These are phyloP conservation scores for Tylopilus sp. DNA, from an alignment of 768 basidiomycete genomes.

Conservation along the genomic window DNA sequence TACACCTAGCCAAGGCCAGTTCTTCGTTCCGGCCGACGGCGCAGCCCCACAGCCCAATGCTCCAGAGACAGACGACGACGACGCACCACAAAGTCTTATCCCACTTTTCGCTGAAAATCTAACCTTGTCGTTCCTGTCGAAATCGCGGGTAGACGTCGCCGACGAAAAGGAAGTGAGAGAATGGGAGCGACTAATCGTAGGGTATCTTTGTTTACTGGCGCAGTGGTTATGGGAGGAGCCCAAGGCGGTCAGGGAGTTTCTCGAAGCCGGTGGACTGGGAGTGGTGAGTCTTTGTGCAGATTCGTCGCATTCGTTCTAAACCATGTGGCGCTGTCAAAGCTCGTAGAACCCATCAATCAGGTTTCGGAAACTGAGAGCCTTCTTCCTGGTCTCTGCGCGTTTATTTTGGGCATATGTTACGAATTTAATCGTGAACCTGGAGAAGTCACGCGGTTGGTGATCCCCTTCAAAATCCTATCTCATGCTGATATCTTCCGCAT, in stretches of 20 bases:
- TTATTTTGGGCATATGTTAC: conserved; percentile 93
- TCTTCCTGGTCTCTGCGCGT: conserved; percentile 86
- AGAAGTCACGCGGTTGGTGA: conserved; percentile 81
- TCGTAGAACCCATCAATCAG: conserved; percentile 94
- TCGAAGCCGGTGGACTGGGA: conserved; percentile 86
- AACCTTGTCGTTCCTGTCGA: conserved; percentile 79
- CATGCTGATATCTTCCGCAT: background rate
- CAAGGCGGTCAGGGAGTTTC: conserved; percentile 79
- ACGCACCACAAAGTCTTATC: conserved; percentile 67
- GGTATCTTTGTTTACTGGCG: conserved; percentile 76
- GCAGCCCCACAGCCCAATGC: conserved; percentile 34
- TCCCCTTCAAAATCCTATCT: background rate
- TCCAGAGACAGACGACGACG: conserved; percentile 51
- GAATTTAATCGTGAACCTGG: conserved; percentile 96
- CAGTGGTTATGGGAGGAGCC: conserved; percentile 99
- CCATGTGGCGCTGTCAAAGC: conserved; percentile 38
- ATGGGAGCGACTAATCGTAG: conserved; percentile 87
- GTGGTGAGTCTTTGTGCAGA: conserved; percentile 56
- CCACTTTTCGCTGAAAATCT: conserved; percentile 89
- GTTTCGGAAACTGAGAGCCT: conserved; percentile 79
- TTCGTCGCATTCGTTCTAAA: background rate
- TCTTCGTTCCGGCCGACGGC: conserved; percentile 82
- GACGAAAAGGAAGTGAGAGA: conserved; percentile 73
- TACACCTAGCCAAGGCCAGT: conserved; percentile 37
- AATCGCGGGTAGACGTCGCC: conserved; percentile 47